phyloP scores from a whole-genome alignment of 1,284 basidiomycete species.

The Pyrrhoderma noxium region DNA sequence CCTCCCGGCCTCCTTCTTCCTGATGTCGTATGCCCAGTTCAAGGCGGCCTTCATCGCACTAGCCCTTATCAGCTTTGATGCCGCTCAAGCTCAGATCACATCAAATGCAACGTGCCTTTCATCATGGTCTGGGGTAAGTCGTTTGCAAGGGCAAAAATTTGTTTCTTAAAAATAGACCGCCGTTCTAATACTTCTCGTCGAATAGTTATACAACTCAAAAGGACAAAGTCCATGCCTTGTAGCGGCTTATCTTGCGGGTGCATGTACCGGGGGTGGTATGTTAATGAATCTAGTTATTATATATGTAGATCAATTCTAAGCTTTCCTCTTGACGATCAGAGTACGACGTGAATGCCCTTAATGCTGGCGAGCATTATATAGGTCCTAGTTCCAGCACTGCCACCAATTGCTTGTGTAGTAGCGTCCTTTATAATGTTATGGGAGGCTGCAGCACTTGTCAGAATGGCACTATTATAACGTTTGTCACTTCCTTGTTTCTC shows the following conservation, averaged over 20 bases:
- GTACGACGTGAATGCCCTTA: slow-evolving; percentile 14
- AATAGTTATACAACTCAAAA: slow-evolving; percentile 29
- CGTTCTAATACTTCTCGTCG: too few relatives aligned
- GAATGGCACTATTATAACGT: slow-evolving; percentile 17
- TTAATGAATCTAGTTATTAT: background rate
- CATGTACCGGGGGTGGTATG: slow-evolving; percentile 18
- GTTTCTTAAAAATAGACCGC: too few relatives aligned
- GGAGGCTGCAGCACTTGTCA: slow-evolving; percentile 20
- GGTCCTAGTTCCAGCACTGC: slow-evolving; percentile 13
- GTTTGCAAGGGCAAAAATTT: too few relatives aligned
- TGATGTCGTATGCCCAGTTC: too few relatives aligned
- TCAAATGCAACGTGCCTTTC: slow-evolving; percentile 17
- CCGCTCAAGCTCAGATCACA: slow-evolving; percentile 14
- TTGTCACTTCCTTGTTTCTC: background rate
- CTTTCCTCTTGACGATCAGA: slow-evolving; percentile 9
- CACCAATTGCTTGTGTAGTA: slow-evolving; percentile 19
- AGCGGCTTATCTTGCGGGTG: slow-evolving; percentile 17
- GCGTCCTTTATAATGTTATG: slow-evolving; percentile 19
- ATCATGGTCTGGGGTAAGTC: slow-evolving; percentile 3
- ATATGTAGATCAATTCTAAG: background rate
- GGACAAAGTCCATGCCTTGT: slow-evolving; percentile 29
- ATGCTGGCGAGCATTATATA: slow-evolving; percentile 14
- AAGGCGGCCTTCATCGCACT: background rate
- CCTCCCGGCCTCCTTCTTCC: too few relatives aligned
- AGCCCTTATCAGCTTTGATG: background rate